These are phyloP conservation scores for Cyclostephanos invisitatus DNA, from an alignment of 108 stramenopile species.

Conservation along the genomic window DNA sequence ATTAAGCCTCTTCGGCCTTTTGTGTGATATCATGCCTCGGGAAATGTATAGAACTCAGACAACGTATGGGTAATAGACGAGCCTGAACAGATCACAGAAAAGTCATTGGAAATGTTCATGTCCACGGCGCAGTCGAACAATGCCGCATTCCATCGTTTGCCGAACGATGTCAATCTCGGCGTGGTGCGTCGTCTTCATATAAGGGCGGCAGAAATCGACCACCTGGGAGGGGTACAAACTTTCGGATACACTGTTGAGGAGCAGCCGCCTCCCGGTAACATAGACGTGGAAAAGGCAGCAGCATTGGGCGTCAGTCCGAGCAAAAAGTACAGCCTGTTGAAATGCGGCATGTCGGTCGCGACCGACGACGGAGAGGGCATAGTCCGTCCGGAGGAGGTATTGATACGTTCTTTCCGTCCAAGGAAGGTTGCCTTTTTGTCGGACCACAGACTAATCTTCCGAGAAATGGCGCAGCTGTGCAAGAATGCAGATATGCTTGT, in stretches of 20 bases:
- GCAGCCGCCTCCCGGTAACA: conserved; percentile 60
- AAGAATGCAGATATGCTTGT: conserved; percentile 78
- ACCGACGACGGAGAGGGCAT: conserved; percentile 57
- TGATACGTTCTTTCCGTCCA: conserved; percentile 42
- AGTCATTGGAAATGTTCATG: neutral
- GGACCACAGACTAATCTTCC: conserved; percentile 68
- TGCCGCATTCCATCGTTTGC: conserved; percentile 26
- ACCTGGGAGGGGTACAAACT: conserved; percentile 72
- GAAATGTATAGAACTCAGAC: conserved; percentile 39
- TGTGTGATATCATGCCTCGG: neutral
- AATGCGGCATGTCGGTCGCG: conserved; percentile 66
- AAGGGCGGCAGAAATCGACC: conserved; percentile 76
- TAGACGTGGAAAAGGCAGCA: conserved; percentile 68
- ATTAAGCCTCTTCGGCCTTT: neutral
- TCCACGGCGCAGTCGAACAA: neutral
- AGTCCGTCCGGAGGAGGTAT: conserved; percentile 68
- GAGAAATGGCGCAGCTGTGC: conserved; percentile 61
- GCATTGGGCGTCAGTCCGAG: conserved; percentile 63
- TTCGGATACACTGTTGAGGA: conserved; percentile 84
- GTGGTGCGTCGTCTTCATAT: conserved; percentile 47
- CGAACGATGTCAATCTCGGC: conserved; percentile 29
- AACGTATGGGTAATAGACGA: conserved; percentile 69
- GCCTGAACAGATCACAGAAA: conserved; percentile 20
- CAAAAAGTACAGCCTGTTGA: conserved; percentile 68
- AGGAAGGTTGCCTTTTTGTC: conserved; percentile 73